A percentile compares a stretch with the other conserved stretches of the same genome.
phyloP scores from a whole-genome alignment of 1,139 yeast species.

The Diutina scorzettiae region DNA sequence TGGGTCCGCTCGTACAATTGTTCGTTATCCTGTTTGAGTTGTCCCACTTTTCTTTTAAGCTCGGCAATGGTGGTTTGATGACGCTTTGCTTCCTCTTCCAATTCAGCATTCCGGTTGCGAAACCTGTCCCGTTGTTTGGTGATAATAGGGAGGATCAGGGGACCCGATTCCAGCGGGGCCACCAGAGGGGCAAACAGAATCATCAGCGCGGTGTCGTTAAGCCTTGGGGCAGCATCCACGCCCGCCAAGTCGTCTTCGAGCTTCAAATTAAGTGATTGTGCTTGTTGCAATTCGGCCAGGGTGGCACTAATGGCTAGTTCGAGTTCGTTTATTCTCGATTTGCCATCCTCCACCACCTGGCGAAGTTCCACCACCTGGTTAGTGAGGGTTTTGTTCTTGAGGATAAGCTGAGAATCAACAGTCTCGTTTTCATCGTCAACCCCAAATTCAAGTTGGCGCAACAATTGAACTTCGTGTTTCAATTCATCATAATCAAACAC shows the following conservation, averaged over 20 bases:
- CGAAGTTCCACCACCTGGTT: constrained; percentile 49
- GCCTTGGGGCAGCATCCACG: constrained; percentile 32
- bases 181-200: constrained; percentile 14
- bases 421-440: constrained; percentile 19
- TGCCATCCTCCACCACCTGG: constrained; percentile 34
- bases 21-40: constrained; percentile 61
- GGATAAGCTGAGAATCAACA: constrained; percentile 39
- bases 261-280: constrained; percentile 38
- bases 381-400: constrained; percentile 48
- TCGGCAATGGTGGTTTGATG: constrained; percentile 43
- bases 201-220: constrained; percentile 58
- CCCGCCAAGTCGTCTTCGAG: constrained; percentile 61
- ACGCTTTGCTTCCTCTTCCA: constrained; percentile 70
- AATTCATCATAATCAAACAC: constrained; percentile 65
- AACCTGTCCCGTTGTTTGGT: constrained; percentile 93
- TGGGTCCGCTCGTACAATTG: constrained; percentile 75
- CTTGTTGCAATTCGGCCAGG: constrained; percentile 20
- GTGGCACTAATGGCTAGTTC: constrained; percentile 27
- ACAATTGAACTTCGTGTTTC: constrained; percentile 58
- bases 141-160: constrained; percentile 69
- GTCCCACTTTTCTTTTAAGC: constrained; percentile 50
- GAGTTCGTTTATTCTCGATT: constrained; percentile 25
- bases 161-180: constrained; percentile 6
- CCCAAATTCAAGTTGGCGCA: constrained; percentile 69
- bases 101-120: constrained; percentile 64